phyloP scores from a whole-genome alignment of 1,284 basidiomycete genomes.

The Fomitiporia mediterranea region DNA sequence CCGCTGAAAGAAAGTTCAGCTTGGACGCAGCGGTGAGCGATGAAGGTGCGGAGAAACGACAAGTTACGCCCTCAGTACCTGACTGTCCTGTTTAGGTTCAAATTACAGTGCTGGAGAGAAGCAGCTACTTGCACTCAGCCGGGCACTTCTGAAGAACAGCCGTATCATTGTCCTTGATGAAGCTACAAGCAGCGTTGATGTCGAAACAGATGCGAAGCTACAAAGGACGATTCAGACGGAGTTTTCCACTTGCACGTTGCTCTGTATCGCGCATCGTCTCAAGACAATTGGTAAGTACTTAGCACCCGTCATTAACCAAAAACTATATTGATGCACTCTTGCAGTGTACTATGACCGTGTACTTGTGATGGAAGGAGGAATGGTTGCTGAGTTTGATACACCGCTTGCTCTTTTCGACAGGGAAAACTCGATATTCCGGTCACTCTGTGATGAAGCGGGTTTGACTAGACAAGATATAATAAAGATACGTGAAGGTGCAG shows the following conservation, averaged over 20 bases:
- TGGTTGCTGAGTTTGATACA: constrained; percentile 72
- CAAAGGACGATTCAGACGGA: constrained; percentile 72
- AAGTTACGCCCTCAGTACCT: neutral
- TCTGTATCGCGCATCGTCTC: constrained; percentile 74
- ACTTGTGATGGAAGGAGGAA: constrained; percentile 69
- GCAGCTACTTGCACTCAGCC: constrained; percentile 69
- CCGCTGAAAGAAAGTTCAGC: constrained; percentile 58
- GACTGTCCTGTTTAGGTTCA: constrained; percentile 37
- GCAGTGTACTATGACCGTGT: constrained; percentile 72
- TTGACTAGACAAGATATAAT: constrained; percentile 53
- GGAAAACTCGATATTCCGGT: constrained; percentile 68
- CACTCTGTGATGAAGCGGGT: constrained; percentile 70
- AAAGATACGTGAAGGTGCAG: constrained; percentile 28
- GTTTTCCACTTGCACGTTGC: constrained; percentile 56
- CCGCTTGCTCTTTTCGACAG: constrained; percentile 70
- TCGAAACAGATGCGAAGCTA: constrained; percentile 75
- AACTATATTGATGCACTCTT: neutral
- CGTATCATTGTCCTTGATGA: constrained; percentile 71
- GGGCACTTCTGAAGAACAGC: constrained; percentile 66
- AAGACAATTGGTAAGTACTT: constrained; percentile 60
- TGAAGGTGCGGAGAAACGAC: constrained; percentile 42
- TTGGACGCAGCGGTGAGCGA: constrained; percentile 60
- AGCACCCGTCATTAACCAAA: neutral
- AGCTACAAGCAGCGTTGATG: constrained; percentile 81
- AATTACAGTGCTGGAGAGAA: constrained; percentile 79